Evolutionary conservation across 1,284 basidiomycete species (phyloP).

Genomic region (Phylloporus sp.): DNA sequence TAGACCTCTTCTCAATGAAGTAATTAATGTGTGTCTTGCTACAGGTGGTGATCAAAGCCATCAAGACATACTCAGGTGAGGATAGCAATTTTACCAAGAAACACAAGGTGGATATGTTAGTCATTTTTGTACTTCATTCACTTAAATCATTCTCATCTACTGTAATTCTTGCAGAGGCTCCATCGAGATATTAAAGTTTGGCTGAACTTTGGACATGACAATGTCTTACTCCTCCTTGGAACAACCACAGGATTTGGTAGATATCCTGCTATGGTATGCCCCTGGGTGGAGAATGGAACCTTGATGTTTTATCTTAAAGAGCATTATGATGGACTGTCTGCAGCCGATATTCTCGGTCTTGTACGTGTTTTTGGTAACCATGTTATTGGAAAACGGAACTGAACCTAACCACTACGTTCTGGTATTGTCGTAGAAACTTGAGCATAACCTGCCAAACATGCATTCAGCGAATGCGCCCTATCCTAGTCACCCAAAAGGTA

Average conservation of each 20-base stretch:
- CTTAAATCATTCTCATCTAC: too few species aligned
- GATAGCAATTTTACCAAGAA: slow-evolving; percentile 18
- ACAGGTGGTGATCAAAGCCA: slow-evolving; percentile 25
- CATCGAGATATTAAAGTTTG: slow-evolving; percentile 18
- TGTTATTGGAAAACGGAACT: too few species aligned
- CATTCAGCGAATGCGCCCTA: background rate
- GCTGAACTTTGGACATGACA: slow-evolving; percentile 9
- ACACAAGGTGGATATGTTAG: slow-evolving; percentile 1
- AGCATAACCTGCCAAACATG: slow-evolving; percentile 48
- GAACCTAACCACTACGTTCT: slow-evolving; percentile 45
- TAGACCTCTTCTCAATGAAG: background rate
- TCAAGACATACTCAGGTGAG: slow-evolving; percentile 17
- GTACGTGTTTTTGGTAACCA: background rate
- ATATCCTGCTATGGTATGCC: slow-evolving; percentile 17
- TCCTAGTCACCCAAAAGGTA: background rate
- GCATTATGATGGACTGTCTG: background rate
- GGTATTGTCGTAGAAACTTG: slow-evolving; percentile 58
- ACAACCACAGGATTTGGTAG: slow-evolving; percentile 9
- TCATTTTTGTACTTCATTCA: too few species aligned
- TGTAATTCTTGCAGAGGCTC: slow-evolving; percentile 7
- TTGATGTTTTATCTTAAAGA: slow-evolving; percentile 5
- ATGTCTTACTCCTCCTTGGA: slow-evolving; percentile 13
- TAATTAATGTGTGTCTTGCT: background rate
- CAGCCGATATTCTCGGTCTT: slow-evolving; percentile 1
- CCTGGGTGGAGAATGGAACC: slow-evolving; percentile 11